A percentile compares a stretch with the other conserved stretches of the same genome.
Evolutionary conservation across 495 filamentous ascomycete species (phyloP).

Genomic region (Penicillium samsonianum): DNA sequence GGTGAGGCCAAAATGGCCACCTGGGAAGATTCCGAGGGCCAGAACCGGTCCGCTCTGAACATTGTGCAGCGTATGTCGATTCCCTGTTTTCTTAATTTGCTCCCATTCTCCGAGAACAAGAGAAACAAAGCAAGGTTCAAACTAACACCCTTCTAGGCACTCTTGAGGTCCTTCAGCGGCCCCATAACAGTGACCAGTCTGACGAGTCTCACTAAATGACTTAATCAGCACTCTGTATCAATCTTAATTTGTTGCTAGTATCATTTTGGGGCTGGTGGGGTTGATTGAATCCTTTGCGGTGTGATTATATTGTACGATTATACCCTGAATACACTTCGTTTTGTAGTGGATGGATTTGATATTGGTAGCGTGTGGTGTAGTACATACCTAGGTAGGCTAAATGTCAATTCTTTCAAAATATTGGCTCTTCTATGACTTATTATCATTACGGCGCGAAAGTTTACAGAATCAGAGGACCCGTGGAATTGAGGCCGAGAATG

Average conservation of each 20-base stretch:
- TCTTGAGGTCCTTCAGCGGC: constrained; percentile 62
- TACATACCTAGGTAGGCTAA: not conserved
- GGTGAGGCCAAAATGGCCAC: constrained; percentile 64
- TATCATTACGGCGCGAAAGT: not conserved
- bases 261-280: not conserved
- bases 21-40: constrained; percentile 66
- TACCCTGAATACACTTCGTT: constrained; percentile 33
- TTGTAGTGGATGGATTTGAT: not conserved
- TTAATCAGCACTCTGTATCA: not conserved
- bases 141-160: constrained; percentile 36
- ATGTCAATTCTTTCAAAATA: not conserved
- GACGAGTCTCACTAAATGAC: constrained; percentile 20
- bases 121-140: not conserved
- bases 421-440: not conserved
- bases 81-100: not conserved
- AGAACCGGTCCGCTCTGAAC: constrained; percentile 54
- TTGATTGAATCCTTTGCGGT: constrained; percentile 13
- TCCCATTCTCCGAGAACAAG: not conserved
- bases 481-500: no score
- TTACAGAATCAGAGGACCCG: not conserved
- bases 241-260: constrained; percentile 5
- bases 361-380: not conserved
- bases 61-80: constrained; percentile 69
- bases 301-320: constrained; percentile 36
- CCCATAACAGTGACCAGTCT: constrained; percentile 14